Base-by-base conservation (phyloP, 192 early-diverging fungal genomes). In the Umbelopsis isabellina region DNA sequence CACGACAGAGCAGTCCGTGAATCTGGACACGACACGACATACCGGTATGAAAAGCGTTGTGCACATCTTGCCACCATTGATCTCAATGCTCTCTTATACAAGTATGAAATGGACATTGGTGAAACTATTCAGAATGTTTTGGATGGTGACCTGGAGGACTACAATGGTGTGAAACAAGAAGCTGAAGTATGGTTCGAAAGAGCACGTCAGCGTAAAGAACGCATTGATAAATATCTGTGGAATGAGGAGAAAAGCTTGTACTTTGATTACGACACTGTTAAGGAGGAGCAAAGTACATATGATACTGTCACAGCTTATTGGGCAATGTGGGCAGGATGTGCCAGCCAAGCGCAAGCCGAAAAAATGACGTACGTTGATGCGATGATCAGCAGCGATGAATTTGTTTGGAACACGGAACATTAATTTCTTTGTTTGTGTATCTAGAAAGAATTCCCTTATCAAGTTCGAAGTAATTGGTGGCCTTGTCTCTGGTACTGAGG, bases 1-100 rank as follows among this genome's bases (percentile, higher is more conserved):
- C 98, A 99, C 79, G 98, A 99, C 77, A 89, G 98, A 6, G 98
- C 98, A 0, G 95, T 97, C 3, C 91, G 97, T 65, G 96, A 98
- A 82, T 96, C 94, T 35, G 97, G 96, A 16, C 96, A 99, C 81
- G 96, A 99, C 79, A 98, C 96, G 0, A 93, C 95, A 12, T 98
- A 99, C 78, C 84, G 96, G 4, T 90, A 95, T 33, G 98, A 99
- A 74, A 88, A 89, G 35, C 84, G 89, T 45, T 97, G 95, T 74
- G 98, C 96, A 0, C 84, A 93, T 71, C 80, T 99, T 74, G 94
- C 93, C 18, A 98, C 96, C 0, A 86, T 98, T 65, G 98, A 99
- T 78, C 83, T 99, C 58, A 97, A 97, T 78, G 80, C 89, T 64
- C 82, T 99, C 16, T 78, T 99, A 76, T 97, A 92, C 91, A 97